A percentile compares a stretch with the other conserved stretches of the same genome.
Evolutionary conservation across 1,139 yeast species (phyloP).

Genomic region (Sugiyamaella grinbergsii): DNA sequence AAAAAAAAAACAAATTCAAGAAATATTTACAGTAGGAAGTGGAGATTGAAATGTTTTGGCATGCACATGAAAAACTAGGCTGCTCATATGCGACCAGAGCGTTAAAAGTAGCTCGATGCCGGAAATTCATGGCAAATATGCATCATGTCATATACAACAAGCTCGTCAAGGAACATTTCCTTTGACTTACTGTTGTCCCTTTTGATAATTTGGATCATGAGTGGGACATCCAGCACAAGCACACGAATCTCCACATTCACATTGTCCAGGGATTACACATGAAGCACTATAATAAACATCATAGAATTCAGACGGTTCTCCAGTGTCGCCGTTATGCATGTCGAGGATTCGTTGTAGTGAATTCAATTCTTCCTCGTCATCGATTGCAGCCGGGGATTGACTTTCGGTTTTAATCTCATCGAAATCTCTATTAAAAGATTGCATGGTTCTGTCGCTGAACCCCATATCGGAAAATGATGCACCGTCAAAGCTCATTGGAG

Average conservation of each 20-base stretch:
- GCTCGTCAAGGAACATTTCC: too few relatives aligned
- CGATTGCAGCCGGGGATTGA: neutral
- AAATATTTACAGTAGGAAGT: conserved; percentile 13
- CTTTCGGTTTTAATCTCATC: conserved; percentile 7
- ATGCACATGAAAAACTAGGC: too few relatives aligned
- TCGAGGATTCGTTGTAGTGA: conserved; percentile 21
- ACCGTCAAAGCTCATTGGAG: conserved; percentile 42
- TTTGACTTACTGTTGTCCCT: too few relatives aligned
- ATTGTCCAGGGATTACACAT: conserved; percentile 45
- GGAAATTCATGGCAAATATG: too few relatives aligned
- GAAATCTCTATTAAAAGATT: conserved; percentile 19
- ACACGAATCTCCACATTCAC: conserved; percentile 45
- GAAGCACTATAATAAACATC: conserved; percentile 42
- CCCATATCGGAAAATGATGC: conserved; percentile 24
- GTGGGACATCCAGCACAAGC: conserved; percentile 44
- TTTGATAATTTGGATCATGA: conserved; percentile 33
- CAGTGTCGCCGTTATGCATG: conserved; percentile 4
- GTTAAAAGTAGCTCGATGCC: too few relatives aligned
- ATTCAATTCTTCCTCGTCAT: conserved; percentile 21
- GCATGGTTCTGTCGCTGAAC: conserved; percentile 7
- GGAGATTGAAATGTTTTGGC: too few relatives aligned
- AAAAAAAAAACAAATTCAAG: neutral
- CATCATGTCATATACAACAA: too few relatives aligned
- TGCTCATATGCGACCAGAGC: too few relatives aligned
- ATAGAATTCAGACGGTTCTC: conserved; percentile 25